Conservation (phyloP, 257 asterid genomes). For the Ehretia macrophylla region DNA sequence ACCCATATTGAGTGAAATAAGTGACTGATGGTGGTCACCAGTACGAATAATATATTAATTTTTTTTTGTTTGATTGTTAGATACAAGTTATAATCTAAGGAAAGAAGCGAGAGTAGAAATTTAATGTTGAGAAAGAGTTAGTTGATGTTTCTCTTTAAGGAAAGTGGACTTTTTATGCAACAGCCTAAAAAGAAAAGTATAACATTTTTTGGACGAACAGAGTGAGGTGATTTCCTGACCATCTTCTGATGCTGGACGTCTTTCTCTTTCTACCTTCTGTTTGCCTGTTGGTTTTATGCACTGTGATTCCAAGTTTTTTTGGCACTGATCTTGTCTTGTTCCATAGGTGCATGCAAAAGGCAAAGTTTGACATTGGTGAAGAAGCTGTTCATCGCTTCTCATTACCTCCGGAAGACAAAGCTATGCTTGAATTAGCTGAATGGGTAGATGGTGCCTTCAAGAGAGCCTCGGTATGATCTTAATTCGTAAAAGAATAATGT, state of each 20-base stretch:
- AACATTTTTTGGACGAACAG: neutral
- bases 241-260: neutral
- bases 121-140: no score
- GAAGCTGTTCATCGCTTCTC: constrained; percentile 95
- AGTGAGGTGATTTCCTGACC: neutral
- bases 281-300: neutral
- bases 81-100: no score
- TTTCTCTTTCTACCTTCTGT: neutral
- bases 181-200: neutral
- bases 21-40: no score
- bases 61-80: no score
- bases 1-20: no score
- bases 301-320: neutral
- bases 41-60: no score
- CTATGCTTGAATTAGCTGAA: constrained; percentile 77
- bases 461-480: constrained; percentile 76
- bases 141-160: no score
- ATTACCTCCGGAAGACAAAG: constrained; percentile 96
- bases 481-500: constrained; percentile 6
- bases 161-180: neutral
- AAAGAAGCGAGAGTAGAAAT: no score
- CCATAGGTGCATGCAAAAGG: constrained; percentile 95
- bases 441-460: constrained; percentile 94
- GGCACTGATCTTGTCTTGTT: constrained; percentile 26
- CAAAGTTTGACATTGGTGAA: constrained; percentile 91